Conservation (phyloP, 2,329 filamentous ascomycete species). For the Phialophora chinensis region DNA sequence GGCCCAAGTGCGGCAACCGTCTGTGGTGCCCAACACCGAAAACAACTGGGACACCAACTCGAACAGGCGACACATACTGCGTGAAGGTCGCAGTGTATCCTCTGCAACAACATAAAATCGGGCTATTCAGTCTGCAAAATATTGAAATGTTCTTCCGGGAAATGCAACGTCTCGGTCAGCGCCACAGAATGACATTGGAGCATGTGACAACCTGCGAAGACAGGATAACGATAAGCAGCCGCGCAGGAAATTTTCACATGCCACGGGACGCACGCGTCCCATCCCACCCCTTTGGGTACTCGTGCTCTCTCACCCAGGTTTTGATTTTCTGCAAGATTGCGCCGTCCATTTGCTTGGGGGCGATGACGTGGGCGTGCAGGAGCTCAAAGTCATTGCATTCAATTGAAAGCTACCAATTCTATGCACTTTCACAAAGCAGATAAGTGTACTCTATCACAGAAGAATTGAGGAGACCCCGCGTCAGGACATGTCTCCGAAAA, state of each 20-base stretch:
- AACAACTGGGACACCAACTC: not conserved
- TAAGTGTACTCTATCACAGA: slow-evolving; percentile 7
- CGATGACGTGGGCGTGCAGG: not conserved
- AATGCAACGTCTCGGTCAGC: not conserved
- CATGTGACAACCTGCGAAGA: not conserved
- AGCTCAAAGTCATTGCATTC: not conserved
- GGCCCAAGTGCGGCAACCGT: too few species aligned
- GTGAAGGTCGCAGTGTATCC: not conserved
- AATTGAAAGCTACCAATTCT: slow-evolving; percentile 6
- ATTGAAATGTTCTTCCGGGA: not conserved
- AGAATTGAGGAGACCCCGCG: not conserved
- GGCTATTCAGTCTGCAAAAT: not conserved
- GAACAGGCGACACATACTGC: not conserved
- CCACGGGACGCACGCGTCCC: too few species aligned
- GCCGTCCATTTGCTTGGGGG: not conserved
- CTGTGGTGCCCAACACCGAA: too few species aligned
- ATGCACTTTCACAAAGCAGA: not conserved
- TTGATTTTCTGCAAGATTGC: not conserved
- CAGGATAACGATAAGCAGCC: not conserved
- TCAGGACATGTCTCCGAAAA: not conserved
- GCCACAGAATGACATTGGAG: not conserved
- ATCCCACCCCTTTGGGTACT: too few species aligned
- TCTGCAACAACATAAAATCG: not conserved
- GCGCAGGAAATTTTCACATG: slow-evolving; percentile 4
- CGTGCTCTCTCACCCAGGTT: not conserved